Conservation (phyloP, 305 asterid species). For the Solanum hybrid region DNA sequence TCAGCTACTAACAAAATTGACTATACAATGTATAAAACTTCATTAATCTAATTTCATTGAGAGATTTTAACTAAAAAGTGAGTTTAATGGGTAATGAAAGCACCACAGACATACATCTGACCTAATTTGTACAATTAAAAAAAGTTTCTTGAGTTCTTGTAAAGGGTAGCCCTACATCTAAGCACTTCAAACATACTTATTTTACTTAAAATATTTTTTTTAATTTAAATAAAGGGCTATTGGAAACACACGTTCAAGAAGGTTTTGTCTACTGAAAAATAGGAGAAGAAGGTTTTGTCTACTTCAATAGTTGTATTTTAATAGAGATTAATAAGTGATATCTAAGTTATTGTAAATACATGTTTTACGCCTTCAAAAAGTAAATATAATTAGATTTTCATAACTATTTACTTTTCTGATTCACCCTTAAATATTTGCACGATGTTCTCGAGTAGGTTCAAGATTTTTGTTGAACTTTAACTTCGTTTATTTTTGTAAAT, state of each 20-base stretch:
- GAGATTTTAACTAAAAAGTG: neutral
- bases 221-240: neutral
- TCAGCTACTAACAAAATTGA: neutral
- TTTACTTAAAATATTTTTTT: neutral
- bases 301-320: neutral
- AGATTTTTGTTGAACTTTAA: neutral
- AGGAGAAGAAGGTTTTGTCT: neutral
- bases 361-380: neutral
- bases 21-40: neutral
- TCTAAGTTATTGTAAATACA: neutral
- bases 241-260: neutral
- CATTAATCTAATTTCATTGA: neutral
- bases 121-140: neutral
- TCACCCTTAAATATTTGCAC: neutral
- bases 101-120: neutral
- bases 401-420: neutral
- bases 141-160: neutral
- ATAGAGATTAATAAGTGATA: neutral
- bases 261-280: neutral
- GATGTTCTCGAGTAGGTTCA: neutral
- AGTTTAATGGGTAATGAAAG: neutral
- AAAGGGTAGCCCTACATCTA: neutral
- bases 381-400: neutral
- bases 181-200: neutral
- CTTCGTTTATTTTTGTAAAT: neutral